Percentiles rank a stretch among this genome's conserved stretches.
phyloP scores from a whole-genome alignment of 495 filamentous ascomycete genomes.

The Cladorrhinum samala region DNA sequence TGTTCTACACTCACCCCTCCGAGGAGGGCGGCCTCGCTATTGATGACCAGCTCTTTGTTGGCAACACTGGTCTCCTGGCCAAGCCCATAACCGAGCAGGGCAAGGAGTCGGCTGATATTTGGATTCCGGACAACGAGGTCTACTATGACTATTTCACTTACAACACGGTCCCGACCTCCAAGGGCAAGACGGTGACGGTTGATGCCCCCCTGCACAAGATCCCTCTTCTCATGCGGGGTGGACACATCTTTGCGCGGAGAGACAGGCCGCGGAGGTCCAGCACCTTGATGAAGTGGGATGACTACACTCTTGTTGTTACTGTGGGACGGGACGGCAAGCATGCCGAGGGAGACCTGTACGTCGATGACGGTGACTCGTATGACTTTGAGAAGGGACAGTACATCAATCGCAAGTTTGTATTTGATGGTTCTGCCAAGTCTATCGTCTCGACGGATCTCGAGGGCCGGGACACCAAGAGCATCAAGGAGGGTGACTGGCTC shows the following conservation, averaged over 20 bases:
- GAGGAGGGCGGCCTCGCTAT: conserved; percentile 81
- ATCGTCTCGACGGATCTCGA: conserved; percentile 48
- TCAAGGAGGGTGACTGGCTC: conserved; percentile 65
- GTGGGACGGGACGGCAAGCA: conserved; percentile 57
- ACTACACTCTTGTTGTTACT: conserved; percentile 82
- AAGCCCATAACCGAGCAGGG: conserved; percentile 81
- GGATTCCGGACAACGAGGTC: conserved; percentile 74
- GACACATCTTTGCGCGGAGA: conserved; percentile 84
- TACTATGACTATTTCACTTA: conserved; percentile 96
- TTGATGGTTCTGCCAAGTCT: conserved; percentile 35
- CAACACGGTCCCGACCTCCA: conserved; percentile 58
- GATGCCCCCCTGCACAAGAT: conserved; percentile 76
- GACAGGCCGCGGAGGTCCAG: conserved; percentile 80
- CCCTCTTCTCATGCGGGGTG: conserved; percentile 84
- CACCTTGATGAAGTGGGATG: conserved; percentile 87
- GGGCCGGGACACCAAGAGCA: conserved; percentile 46
- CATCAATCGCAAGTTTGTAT: conserved; percentile 74
- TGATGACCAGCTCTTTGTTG: conserved; percentile 92
- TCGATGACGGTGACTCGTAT: conserved; percentile 91
- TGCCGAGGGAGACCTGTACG: conserved; percentile 77
- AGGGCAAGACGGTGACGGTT: conserved; percentile 60
- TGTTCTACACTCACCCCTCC: conserved; percentile 85
- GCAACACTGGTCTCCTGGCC: conserved; percentile 73
- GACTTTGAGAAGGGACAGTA: conserved; percentile 79
- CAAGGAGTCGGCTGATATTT: conserved; percentile 67